Conservation (phyloP, 495 filamentous ascomycete species). For the Penicillium dipodomyicola region DNA sequence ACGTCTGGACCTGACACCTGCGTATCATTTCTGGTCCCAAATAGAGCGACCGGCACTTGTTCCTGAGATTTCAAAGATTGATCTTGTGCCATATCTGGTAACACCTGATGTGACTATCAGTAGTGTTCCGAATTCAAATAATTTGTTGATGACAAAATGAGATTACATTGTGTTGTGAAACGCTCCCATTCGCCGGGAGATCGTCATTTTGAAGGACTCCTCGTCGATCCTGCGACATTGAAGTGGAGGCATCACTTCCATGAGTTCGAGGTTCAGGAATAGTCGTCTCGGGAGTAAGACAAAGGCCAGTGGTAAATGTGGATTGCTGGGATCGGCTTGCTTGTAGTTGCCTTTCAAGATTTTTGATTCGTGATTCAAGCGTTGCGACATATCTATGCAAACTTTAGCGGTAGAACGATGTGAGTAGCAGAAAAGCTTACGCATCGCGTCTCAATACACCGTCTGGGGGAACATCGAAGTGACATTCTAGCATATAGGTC, state of each 20-base stretch:
- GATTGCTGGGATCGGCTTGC: not conserved
- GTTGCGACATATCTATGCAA: slow-evolving; percentile 15
- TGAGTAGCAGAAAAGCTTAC: not conserved
- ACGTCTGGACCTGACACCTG: not conserved
- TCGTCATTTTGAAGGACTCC: not conserved
- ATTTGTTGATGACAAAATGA: too few species aligned
- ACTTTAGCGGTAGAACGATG: not conserved
- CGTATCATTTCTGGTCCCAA: not conserved
- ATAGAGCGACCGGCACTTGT: not conserved
- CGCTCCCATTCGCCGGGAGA: too few species aligned
- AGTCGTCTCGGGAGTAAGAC: slow-evolving; percentile 2
- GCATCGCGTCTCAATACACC: slow-evolving; percentile 13
- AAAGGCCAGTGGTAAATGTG: not conserved
- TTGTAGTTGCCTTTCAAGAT: slow-evolving; percentile 8
- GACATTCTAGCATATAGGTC: slow-evolving; percentile 6
- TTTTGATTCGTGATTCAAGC: slow-evolving; percentile 10
- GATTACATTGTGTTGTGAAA: too few species aligned
- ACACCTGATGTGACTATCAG: too few species aligned
- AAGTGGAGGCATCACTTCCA: not conserved
- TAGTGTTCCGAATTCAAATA: too few species aligned
- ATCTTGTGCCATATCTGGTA: too few species aligned
- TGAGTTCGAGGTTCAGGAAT: not conserved
- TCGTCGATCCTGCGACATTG: not conserved
- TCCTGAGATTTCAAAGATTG: too few species aligned
- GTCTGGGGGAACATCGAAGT: slow-evolving; percentile 16